A percentile compares a stretch with the other conserved stretches of the same genome.
phyloP scores from a whole-genome alignment of 1,139 yeast species.

The Taphrina pruni region DNA sequence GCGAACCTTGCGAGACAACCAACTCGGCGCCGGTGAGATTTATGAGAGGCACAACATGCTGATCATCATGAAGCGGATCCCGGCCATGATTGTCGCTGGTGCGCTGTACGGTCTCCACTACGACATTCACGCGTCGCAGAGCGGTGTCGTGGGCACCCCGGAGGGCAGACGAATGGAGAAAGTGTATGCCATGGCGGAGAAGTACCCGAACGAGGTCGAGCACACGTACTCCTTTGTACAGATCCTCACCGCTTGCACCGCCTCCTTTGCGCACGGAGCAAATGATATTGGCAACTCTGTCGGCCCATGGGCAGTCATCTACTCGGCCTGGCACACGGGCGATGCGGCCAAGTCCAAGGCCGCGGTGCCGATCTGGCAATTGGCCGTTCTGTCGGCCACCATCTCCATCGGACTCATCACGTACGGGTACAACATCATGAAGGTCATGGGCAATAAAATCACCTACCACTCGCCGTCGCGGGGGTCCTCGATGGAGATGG shows the following conservation, averaged over 20 bases:
- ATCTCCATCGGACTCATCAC: constrained; percentile 75
- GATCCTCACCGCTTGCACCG: constrained; percentile 75
- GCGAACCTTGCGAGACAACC: constrained; percentile 40
- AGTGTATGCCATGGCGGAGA: constrained; percentile 60
- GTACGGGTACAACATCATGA: constrained; percentile 73
- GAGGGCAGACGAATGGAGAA: constrained; percentile 49
- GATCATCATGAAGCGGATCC: constrained; percentile 30
- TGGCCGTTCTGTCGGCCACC: constrained; percentile 71
- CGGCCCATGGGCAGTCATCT: constrained; percentile 74
- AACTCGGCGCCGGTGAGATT: constrained; percentile 31
- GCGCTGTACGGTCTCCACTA: constrained; percentile 39
- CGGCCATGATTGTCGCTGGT: constrained; percentile 37
- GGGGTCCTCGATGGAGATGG: constrained; percentile 79
- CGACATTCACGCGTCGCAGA: constrained; percentile 37
- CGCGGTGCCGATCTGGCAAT: constrained; percentile 73
- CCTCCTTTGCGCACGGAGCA: constrained; percentile 84
- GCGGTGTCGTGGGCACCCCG: constrained; percentile 50
- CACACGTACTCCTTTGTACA: constrained; percentile 72
- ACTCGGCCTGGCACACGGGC: constrained; percentile 66
- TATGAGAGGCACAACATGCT: constrained; percentile 39
- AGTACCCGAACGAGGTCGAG: constrained; percentile 74
- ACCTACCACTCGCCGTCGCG: constrained; percentile 79
- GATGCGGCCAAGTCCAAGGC: constrained; percentile 57
- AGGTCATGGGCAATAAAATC: constrained; percentile 73
- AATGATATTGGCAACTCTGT: constrained; percentile 81